Percentiles rank a stretch among this genome's conserved stretches.
Conservation (phyloP, 768 basidiomycete genomes). For the Trichaptum fuscoviolaceum region DNA sequence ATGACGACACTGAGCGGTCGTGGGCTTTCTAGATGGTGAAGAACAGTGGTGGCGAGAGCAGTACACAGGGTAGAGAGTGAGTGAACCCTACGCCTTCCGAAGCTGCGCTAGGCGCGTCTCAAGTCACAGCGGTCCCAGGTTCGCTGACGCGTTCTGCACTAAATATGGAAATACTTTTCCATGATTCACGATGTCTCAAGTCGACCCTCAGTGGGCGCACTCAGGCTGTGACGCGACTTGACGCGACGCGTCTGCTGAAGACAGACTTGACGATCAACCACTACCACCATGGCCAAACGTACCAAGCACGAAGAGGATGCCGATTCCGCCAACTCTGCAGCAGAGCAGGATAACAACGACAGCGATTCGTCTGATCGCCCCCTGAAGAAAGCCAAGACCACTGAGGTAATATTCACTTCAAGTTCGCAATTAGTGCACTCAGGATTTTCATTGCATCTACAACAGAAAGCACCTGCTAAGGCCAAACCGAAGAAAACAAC, state of each 20-base stretch:
- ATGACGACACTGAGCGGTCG: slow-evolving; percentile 1
- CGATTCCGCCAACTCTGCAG: background rate
- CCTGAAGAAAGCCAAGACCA: background rate
- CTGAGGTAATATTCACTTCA: background rate
- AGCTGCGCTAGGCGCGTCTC: background rate
- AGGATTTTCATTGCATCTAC: background rate
- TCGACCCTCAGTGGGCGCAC: no score
- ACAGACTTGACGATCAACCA: background rate
- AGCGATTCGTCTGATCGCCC: background rate
- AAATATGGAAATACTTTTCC: background rate
- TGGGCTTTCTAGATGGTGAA: background rate
- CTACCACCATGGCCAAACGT: background rate
- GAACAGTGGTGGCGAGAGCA: background rate
- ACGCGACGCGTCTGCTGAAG: background rate
- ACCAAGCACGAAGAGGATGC: background rate
- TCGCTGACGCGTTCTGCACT: background rate
- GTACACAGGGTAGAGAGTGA: background rate
- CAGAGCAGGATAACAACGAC: background rate
- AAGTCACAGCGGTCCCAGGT: background rate
- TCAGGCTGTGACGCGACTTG: background rate
- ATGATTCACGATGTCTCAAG: background rate
- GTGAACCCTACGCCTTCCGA: background rate
- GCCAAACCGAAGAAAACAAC: background rate
- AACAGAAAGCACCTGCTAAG: background rate
- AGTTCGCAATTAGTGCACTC: background rate